Conservation (phyloP, 2,329 filamentous ascomycete genomes). For the Drechmeria coniospora region DNA sequence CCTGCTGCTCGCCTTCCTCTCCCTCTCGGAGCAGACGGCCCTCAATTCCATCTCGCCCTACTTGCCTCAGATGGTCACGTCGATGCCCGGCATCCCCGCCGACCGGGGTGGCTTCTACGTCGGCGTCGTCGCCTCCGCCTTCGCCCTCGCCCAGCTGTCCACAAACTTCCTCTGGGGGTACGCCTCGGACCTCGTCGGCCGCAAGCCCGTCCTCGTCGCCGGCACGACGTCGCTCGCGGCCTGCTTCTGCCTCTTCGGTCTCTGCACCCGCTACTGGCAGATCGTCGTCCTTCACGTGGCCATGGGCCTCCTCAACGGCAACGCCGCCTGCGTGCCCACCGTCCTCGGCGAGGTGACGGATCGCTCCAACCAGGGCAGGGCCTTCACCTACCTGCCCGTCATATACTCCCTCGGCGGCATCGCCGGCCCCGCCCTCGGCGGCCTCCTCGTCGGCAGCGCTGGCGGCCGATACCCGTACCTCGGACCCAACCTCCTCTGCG, state of each 20-base stretch:
- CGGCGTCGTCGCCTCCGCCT: slow-evolving; percentile 75
- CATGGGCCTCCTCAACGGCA: slow-evolving; percentile 91
- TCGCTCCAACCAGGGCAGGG: slow-evolving; percentile 80
- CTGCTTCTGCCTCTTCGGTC: slow-evolving; percentile 77
- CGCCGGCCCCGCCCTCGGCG: slow-evolving; percentile 82
- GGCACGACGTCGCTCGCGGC: slow-evolving; percentile 70
- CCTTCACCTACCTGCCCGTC: slow-evolving; percentile 87
- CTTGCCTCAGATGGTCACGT: slow-evolving; percentile 77
- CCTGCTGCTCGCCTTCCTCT: slow-evolving; percentile 70
- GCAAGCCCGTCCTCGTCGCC: slow-evolving; percentile 59
- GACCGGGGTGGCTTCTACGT: slow-evolving; percentile 72
- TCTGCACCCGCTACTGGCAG: slow-evolving; percentile 71
- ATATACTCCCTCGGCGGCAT: slow-evolving; percentile 94
- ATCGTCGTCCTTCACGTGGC: slow-evolving; percentile 70
- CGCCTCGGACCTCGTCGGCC: slow-evolving; percentile 49
- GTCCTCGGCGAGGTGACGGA: slow-evolving; percentile 92
- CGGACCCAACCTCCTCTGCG: slow-evolving; percentile 66
- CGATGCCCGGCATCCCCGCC: slow-evolving; percentile 64
- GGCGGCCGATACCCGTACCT: slow-evolving; percentile 63
- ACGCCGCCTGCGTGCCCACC: slow-evolving; percentile 85
- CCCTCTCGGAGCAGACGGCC: slow-evolving; percentile 86
- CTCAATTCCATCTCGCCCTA: slow-evolving; percentile 95
- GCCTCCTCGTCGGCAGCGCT: slow-evolving; percentile 55
- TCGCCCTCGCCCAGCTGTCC: slow-evolving; percentile 80
- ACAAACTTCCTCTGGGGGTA: slow-evolving; percentile 60